These are phyloP conservation scores for Bondarzewia mesenterica DNA, from an alignment of 1,284 basidiomycete species.

Conservation along the genomic window DNA sequence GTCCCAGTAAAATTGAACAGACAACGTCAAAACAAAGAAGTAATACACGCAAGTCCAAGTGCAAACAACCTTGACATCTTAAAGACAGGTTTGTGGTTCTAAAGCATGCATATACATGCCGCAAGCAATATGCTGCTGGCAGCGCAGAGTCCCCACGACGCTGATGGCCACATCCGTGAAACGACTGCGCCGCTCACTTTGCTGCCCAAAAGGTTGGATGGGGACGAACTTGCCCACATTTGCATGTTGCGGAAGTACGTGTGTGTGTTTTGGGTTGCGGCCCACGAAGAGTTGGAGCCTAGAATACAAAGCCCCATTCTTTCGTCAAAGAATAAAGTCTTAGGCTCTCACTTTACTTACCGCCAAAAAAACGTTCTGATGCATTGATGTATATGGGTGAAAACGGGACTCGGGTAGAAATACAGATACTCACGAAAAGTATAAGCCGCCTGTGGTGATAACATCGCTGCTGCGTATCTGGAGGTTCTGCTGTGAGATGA, in stretches of 20 bases:
- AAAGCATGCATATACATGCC: too few species aligned
- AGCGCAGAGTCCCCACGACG: too few species aligned
- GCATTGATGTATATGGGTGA: conserved; percentile 3
- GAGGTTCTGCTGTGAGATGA: conserved; percentile 40
- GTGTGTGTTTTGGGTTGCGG: conserved; percentile 49
- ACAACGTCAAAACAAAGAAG: too few species aligned
- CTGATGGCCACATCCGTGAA: too few species aligned
- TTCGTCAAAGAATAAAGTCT: not conserved
- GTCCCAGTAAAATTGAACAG: too few species aligned
- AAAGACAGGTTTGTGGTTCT: too few species aligned
- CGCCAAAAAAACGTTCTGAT: conserved; percentile 68
- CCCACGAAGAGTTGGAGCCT: conserved; percentile 59
- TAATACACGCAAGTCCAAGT: too few species aligned
- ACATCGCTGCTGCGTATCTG: conserved; percentile 39
- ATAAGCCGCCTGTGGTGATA: conserved; percentile 51
- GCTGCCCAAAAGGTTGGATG: conserved; percentile 37
- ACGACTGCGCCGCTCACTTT: conserved; percentile 5
- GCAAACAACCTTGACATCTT: too few species aligned
- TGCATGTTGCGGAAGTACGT: conserved; percentile 66
- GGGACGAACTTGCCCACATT: conserved; percentile 39
- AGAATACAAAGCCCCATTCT: conserved; percentile 4
- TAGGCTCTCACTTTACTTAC: conserved; percentile 21
- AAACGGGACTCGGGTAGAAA: not conserved
- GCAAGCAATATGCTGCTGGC: too few species aligned
- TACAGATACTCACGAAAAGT: conserved; percentile 48